Base-by-base conservation (phyloP, 306 rosid genomes). In the Comarum palustre region DNA sequence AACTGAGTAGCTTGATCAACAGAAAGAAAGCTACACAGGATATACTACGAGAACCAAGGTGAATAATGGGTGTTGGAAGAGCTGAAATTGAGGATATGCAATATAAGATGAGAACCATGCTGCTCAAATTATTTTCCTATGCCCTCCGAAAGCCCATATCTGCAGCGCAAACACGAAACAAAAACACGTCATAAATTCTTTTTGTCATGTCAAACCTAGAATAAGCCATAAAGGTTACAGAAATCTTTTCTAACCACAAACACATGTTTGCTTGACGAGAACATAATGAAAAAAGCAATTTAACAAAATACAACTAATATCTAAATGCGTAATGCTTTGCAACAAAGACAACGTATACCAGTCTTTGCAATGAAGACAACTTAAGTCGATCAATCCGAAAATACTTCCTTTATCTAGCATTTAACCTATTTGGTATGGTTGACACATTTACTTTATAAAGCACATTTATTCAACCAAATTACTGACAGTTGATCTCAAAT, bases 121-220 rank as follows among this genome's bases (percentile, higher is more conserved):
- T 31, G 78, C 75, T 83, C 77, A 86, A 57, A 75, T 66, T 72
- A 84, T 82, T 73, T 81, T 79, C 75, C 88, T 80, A 82, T 80
- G 83, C 72, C 84, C 89, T 69, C 90, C 90, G 14, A 87, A 87
- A 24, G 90, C 90, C 90, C 90, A 87, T 75, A 87, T 84, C 90
- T 87, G 80, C 68, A 61, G 32, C 10, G 4, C 17, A 43, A 14
- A 16, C 36, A 65, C 22, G 22, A 36, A 39, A 46, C 12, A 61
- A 66, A 52, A 13, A 8, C 27, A 12, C 41, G 65, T 59, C 66
- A 59, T 13, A n/a, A 57, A 5, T 58, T 58, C 64, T 24, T 9
- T 58, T 57, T 57, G 62, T 24, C 8, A 57, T 11, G 34, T 25
- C 34, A 66, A 22, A n/a, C 63, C 8, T 15, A 9, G 39, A 77